phyloP scores from a whole-genome alignment of 805 yeast species.

The Candida caryicola region DNA sequence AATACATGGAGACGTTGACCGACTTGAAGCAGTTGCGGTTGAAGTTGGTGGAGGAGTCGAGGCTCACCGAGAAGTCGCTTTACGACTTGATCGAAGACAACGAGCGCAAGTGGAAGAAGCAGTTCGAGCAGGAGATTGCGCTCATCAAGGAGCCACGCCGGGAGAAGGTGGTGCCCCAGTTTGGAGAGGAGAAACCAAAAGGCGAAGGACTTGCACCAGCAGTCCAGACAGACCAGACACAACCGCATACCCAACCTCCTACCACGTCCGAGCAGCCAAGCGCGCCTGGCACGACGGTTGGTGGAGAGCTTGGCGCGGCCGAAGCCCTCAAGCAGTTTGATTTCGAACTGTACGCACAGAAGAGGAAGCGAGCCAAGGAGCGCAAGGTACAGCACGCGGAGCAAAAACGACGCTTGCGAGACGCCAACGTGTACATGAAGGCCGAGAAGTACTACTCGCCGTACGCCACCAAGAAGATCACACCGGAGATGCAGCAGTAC shows the following conservation, averaged over 20 bases:
- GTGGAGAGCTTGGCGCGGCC: neutral
- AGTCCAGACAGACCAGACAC: no score
- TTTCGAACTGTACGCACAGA: slow-evolving; percentile 54
- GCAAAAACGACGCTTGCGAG: slow-evolving; percentile 19
- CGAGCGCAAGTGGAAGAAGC: slow-evolving; percentile 27
- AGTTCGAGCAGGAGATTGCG: slow-evolving; percentile 25
- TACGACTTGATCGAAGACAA: slow-evolving; percentile 51
- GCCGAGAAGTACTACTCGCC: slow-evolving; percentile 41
- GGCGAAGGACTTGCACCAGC: no score
- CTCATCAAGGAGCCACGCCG: slow-evolving; percentile 4
- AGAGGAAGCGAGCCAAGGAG: slow-evolving; percentile 39
- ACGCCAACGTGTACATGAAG: slow-evolving; percentile 30
- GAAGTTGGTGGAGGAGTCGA: slow-evolving; percentile 74
- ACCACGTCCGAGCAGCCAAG: neutral
- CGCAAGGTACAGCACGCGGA: slow-evolving; percentile 22
- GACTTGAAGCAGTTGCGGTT: slow-evolving; percentile 73
- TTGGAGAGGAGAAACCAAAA: slow-evolving; percentile 1
- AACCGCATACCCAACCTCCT: no score
- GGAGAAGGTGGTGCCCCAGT: neutral
- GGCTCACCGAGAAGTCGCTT: slow-evolving; percentile 75
- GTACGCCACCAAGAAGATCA: slow-evolving; percentile 24
- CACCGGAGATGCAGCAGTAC: slow-evolving; percentile 20
- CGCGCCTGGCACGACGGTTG: neutral
- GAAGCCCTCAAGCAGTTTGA: slow-evolving; percentile 37
- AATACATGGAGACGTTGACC: slow-evolving; percentile 55